Base-by-base conservation (phyloP, 345 rosid genomes). In the Populus ilicifolia region DNA sequence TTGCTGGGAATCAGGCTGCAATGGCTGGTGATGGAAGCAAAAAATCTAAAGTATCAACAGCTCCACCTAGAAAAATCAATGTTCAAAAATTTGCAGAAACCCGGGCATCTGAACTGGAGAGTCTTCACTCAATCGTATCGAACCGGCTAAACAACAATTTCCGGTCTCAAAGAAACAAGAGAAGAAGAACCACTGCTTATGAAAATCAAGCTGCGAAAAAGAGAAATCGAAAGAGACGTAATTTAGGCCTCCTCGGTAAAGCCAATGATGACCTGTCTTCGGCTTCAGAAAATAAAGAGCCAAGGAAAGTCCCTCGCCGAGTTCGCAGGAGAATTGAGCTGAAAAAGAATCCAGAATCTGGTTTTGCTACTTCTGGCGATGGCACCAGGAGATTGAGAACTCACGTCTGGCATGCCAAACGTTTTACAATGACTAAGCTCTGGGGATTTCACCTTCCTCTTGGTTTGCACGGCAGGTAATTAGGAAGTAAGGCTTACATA, bases 401-500 rank as follows among this genome's bases (percentile, higher is more conserved):
- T 13, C 99, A 95, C 81, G 89, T 95, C 64, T 95, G 99, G 99
- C 94, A 89, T 77, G 91, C 96, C 8, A 95, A 95, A 86, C 89
- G 98, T 27, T 93, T 95, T 73, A 86, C 87, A 12, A 93, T 95
- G 97, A 71, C 85, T 63, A 95, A 93, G 87, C 86, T 85, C 61
- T 93, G 98, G 93, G 93, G 99, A 0, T 93, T 89, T 77, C 78
- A 95, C 67, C 91, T 95, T 84, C 99, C 99, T 80, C 84, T 90
- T 20, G 97, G 98, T 61, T 89, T 92, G 83, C 92, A 89, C 33
- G 99, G 99, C 81, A 89, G 94, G 99, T 93, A 81, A 69, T 46
- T 66, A 10, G 64, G 1, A 59, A 8, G 64, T 20, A 59, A n/a
- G 7, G 27, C 69, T 33, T 10, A 64, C 11, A 29, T 64, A 25